A percentile compares a stretch with the other conserved stretches of the same genome.
phyloP scores from a whole-genome alignment of 805 yeast genomes.

The Kazachstania bromeliacearum region DNA sequence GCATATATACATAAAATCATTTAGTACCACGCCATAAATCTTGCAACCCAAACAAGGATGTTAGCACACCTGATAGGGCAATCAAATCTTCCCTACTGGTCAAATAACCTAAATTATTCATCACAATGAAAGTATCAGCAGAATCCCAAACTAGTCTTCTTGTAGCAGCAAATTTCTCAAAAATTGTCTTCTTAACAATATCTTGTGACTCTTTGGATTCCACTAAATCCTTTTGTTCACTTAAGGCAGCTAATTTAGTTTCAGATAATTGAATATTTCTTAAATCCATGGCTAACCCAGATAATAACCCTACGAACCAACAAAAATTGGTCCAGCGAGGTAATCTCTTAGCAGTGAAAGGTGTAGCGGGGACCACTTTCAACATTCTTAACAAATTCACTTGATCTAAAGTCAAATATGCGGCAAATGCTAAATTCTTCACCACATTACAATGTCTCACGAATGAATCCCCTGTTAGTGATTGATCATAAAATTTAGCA shows the following conservation, averaged over 20 bases:
- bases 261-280: slow-evolving; percentile 42
- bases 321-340: slow-evolving; percentile 55
- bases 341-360: slow-evolving; percentile 37
- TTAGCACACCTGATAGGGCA: slow-evolving; percentile 76
- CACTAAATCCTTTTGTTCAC: background rate
- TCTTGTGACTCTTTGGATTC: slow-evolving; percentile 25
- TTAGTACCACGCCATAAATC: slow-evolving; percentile 54
- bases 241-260: slow-evolving; percentile 1
- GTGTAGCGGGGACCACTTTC: slow-evolving; percentile 42
- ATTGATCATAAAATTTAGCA: slow-evolving; percentile 55
- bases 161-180: slow-evolving; percentile 41
- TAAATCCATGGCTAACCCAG: slow-evolving; percentile 51
- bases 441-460: slow-evolving; percentile 27
- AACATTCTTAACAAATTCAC: slow-evolving; percentile 44
- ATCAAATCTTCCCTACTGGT: slow-evolving; percentile 66
- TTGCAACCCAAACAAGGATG: slow-evolving; percentile 68
- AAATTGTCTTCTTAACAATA: slow-evolving; percentile 24
- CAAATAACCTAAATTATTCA: slow-evolving; percentile 53
- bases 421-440: slow-evolving; percentile 53
- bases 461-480: slow-evolving; percentile 47
- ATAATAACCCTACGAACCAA: slow-evolving; percentile 67
- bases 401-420: slow-evolving; percentile 55
- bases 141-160: slow-evolving; percentile 68
- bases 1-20: no score
- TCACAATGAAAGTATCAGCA: slow-evolving; percentile 66